Conservation (phyloP, 495 filamentous ascomycete genomes). For the Podospora comata region DNA sequence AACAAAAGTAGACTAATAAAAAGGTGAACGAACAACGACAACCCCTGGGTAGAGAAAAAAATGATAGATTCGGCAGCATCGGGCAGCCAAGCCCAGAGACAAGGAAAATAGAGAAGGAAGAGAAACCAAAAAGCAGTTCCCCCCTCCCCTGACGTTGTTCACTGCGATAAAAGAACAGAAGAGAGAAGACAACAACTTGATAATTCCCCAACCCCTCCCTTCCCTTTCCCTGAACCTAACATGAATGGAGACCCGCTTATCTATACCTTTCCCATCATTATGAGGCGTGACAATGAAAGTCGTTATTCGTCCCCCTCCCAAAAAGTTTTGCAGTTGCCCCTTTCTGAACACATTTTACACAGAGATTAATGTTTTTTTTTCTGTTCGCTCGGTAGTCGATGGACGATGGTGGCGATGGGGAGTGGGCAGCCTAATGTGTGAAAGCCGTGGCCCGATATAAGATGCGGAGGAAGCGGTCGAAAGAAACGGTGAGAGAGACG, state of each 20-base stretch:
- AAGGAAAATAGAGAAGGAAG: constrained; percentile 6
- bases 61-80: neutral
- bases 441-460: constrained; percentile 16
- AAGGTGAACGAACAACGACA: neutral
- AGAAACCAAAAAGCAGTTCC: constrained; percentile 1
- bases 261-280: constrained; percentile 31
- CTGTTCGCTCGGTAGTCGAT: constrained; percentile 25
- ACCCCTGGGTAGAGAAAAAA: constrained; percentile 1
- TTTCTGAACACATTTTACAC: constrained; percentile 20
- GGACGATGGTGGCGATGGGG: constrained; percentile 8
- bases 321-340: constrained; percentile 19
- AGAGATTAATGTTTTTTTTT: constrained; percentile 29
- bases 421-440: constrained; percentile 4
- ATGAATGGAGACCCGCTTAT: constrained; percentile 20
- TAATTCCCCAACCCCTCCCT: constrained; percentile 10
- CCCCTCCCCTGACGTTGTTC: neutral
- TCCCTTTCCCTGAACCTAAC: constrained; percentile 11
- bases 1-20: neutral
- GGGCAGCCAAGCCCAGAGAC: neutral
- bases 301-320: constrained; percentile 34
- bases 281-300: constrained; percentile 31
- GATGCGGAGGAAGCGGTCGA: constrained; percentile 22
- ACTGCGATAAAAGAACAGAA: neutral
- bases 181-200: constrained; percentile 17
- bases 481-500: constrained; percentile 22